Percentiles rank a stretch among this genome's conserved stretches.
Evolutionary conservation across 495 filamentous ascomycete species (phyloP).

Genomic region (Articulospora tetracladia): DNA sequence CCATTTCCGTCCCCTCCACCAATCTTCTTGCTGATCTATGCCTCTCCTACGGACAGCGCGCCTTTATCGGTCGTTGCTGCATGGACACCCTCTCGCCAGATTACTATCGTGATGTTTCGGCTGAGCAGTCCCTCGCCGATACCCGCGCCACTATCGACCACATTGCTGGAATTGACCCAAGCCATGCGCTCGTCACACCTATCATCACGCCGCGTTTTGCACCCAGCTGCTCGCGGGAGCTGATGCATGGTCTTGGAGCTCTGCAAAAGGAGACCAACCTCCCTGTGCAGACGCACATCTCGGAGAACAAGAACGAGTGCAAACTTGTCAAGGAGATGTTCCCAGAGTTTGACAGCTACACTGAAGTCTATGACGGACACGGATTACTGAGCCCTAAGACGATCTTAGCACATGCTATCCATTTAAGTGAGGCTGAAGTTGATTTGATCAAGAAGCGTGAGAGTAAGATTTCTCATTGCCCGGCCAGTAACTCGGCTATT

Average conservation of each 20-base stretch:
- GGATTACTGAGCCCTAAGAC: constrained; percentile 68
- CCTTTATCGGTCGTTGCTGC: constrained; percentile 85
- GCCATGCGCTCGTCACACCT: constrained; percentile 56
- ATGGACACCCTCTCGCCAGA: constrained; percentile 78
- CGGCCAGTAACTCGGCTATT: constrained; percentile 76
- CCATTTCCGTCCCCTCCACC: constrained; percentile 73
- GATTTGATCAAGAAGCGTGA: constrained; percentile 53
- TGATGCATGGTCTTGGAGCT: constrained; percentile 58
- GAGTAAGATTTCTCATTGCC: constrained; percentile 78
- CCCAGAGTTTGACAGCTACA: constrained; percentile 59
- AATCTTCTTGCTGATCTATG: constrained; percentile 86
- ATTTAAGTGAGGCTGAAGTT: constrained; percentile 63
- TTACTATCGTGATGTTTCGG: constrained; percentile 68
- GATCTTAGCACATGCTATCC: constrained; percentile 83
- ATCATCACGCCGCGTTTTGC: constrained; percentile 93
- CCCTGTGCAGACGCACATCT: constrained; percentile 87
- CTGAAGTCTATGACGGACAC: constrained; percentile 71
- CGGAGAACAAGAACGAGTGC: constrained; percentile 75
- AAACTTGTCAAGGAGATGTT: constrained; percentile 67
- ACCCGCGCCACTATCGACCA: constrained; percentile 63
- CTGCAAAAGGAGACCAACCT: constrained; percentile 56
- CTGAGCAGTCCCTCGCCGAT: constrained; percentile 49
- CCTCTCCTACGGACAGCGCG: constrained; percentile 71
- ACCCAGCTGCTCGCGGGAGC: constrained; percentile 60
- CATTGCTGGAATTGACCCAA: constrained; percentile 63